Evolutionary conservation across 495 filamentous ascomycete species (phyloP).

Genomic region (Penicillium pancosmium): DNA sequence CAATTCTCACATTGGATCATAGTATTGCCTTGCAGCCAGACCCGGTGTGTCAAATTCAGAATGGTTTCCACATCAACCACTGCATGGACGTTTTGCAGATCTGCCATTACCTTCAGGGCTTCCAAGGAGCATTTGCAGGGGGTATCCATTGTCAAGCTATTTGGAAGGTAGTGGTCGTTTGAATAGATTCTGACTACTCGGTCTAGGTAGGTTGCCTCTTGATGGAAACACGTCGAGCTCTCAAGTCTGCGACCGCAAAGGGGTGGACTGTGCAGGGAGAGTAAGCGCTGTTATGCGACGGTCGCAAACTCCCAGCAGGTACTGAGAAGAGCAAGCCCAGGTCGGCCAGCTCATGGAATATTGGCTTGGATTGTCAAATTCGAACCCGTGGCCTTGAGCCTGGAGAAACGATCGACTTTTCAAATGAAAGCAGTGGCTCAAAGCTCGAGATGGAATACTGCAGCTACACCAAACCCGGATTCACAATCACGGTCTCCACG

Average conservation of each 20-base stretch:
- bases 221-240: too few species aligned
- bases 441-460: too few species aligned
- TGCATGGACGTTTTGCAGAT: constrained; percentile 30
- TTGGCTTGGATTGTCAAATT: background rate
- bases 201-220: too few species aligned
- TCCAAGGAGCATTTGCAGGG: constrained; percentile 30
- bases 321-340: background rate
- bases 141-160: constrained; percentile 18
- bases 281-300: background rate
- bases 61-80: constrained; percentile 35
- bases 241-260: too few species aligned
- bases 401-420: too few species aligned
- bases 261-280: background rate
- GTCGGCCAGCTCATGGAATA: background rate
- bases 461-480: background rate
- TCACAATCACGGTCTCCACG: background rate
- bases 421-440: too few species aligned
- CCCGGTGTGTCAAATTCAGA: constrained; percentile 29
- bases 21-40: constrained; percentile 27
- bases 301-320: background rate
- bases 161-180: background rate
- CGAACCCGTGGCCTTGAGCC: too few species aligned
- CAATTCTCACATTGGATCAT: constrained; percentile 34
- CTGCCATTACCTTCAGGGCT: constrained; percentile 28
- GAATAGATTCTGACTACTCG: too few species aligned